Conservation (phyloP, 2,329 filamentous ascomycete species). For the Chaetothyriales sp. region DNA sequence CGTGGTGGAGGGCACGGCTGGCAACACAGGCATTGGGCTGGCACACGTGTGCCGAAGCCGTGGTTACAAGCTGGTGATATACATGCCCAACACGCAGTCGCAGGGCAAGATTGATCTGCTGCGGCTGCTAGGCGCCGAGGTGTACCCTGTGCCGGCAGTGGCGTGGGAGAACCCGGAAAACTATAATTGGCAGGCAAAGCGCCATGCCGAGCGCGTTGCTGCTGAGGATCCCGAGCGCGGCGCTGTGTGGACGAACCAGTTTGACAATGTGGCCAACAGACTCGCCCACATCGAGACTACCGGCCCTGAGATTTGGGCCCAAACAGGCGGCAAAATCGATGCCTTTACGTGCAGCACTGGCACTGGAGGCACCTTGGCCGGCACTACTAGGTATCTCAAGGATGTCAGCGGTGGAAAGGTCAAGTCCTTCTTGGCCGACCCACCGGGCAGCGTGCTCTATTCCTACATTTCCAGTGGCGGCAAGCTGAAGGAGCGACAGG, state of each 20-base stretch:
- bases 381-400: slow-evolving; percentile 78
- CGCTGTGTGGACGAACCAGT: slow-evolving; percentile 97
- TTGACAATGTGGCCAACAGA: slow-evolving; percentile 90
- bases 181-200: slow-evolving; percentile 89
- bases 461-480: slow-evolving; percentile 79
- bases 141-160: slow-evolving; percentile 88
- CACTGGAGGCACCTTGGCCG: slow-evolving; percentile 81
- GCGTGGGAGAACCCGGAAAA: slow-evolving; percentile 90
- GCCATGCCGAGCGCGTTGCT: slow-evolving; percentile 62
- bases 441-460: slow-evolving; percentile 83
- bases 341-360: slow-evolving; percentile 93
- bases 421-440: slow-evolving; percentile 81
- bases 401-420: slow-evolving; percentile 62
- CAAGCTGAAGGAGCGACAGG: slow-evolving; percentile 62
- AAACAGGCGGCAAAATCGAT: slow-evolving; percentile 72
- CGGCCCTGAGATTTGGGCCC: slow-evolving; percentile 90
- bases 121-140: slow-evolving; percentile 78
- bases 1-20: slow-evolving; percentile 90
- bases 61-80: slow-evolving; percentile 92
- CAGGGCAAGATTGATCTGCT: slow-evolving; percentile 95
- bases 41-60: slow-evolving; percentile 87
- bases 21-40: slow-evolving; percentile 94
- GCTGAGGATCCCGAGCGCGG: slow-evolving; percentile 39
- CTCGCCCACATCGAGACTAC: slow-evolving; percentile 93
- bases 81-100: slow-evolving; percentile 98